Conservation (phyloP, 257 asterid genomes). For the Przewalskia tangutica region DNA sequence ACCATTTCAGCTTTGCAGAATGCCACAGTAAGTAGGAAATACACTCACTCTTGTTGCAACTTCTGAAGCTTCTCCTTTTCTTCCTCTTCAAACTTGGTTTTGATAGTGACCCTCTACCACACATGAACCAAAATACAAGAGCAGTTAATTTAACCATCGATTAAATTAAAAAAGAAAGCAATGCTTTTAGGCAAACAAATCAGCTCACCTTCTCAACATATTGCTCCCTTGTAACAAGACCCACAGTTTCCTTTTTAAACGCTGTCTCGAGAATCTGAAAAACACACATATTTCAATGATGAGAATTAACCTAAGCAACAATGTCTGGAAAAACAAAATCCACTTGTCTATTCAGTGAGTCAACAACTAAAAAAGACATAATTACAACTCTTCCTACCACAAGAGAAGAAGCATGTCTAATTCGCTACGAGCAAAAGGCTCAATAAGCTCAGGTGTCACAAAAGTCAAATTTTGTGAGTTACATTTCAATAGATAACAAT, state of each 20-base stretch:
- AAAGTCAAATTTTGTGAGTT: neutral
- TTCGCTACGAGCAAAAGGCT: neutral
- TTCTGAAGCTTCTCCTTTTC: slow-evolving; percentile 96
- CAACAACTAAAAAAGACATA: neutral
- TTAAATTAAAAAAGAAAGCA: neutral
- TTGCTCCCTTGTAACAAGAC: slow-evolving; percentile 89
- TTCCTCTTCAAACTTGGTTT: slow-evolving; percentile 88
- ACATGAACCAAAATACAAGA: neutral
- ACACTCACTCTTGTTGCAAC: slow-evolving; percentile 87
- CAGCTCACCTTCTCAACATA: slow-evolving; percentile 82
- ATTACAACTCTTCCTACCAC: neutral
- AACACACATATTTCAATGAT: neutral
- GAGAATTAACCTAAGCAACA: neutral
- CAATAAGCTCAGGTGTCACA: neutral
- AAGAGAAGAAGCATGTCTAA: neutral
- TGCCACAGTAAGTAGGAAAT: neutral
- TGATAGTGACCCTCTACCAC: slow-evolving; percentile 82
- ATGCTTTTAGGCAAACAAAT: neutral
- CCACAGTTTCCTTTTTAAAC: slow-evolving; percentile 98
- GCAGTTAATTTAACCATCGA: neutral
- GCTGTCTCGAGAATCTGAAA: slow-evolving; percentile 88
- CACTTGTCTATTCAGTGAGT: neutral
- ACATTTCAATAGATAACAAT: neutral
- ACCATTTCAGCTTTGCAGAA: neutral
- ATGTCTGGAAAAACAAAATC: neutral